Percentiles rank a stretch among this genome's conserved stretches.
phyloP scores from a whole-genome alignment of 768 basidiomycete species.

The Royoungia palumana region DNA sequence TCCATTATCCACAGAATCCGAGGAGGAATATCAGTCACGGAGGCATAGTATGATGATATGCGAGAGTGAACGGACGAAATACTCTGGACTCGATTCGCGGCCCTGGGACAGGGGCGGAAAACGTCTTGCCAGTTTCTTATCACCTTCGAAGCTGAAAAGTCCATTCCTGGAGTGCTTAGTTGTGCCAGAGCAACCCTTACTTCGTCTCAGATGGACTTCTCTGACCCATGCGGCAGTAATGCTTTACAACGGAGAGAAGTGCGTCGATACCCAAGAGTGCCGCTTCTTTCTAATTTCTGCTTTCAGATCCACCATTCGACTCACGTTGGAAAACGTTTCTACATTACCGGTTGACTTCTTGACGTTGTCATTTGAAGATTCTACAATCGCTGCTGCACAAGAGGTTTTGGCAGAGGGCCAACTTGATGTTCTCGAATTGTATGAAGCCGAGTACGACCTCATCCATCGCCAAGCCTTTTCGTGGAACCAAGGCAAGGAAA shows the following conservation, averaged over 20 bases:
- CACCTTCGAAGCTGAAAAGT: conserved; percentile 26
- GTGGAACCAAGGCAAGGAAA: conserved; percentile 52
- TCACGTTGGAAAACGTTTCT: conserved; percentile 91
- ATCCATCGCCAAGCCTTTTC: conserved; percentile 76
- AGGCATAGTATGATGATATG: conserved; percentile 58
- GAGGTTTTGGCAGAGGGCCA: conserved; percentile 76
- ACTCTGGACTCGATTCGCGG: conserved; percentile 67
- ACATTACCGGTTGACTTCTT: conserved; percentile 79
- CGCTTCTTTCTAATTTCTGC: conserved; percentile 2
- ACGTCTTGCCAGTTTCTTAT: conserved; percentile 32
- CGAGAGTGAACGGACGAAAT: conserved; percentile 71
- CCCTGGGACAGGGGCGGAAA: conserved; percentile 54
- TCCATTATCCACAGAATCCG: conserved; percentile 68
- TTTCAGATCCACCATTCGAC: conserved; percentile 71
- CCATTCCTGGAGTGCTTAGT: conserved; percentile 79
- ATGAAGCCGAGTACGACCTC: conserved; percentile 86
- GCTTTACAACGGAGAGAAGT: conserved; percentile 95
- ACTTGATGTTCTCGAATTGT: conserved; percentile 77
- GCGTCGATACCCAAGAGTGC: conserved; percentile 22
- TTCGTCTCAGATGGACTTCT: conserved; percentile 85
- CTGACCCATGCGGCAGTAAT: conserved; percentile 91
- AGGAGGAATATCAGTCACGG: conserved; percentile 57
- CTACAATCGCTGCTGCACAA: conserved; percentile 74
- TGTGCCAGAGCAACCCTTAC: conserved; percentile 80
- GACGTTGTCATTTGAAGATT: conserved; percentile 86